Percentiles rank a stretch among this genome's conserved stretches.
phyloP scores from a whole-genome alignment of 495 filamentous ascomycete species.

The Penicillium odoratum region DNA sequence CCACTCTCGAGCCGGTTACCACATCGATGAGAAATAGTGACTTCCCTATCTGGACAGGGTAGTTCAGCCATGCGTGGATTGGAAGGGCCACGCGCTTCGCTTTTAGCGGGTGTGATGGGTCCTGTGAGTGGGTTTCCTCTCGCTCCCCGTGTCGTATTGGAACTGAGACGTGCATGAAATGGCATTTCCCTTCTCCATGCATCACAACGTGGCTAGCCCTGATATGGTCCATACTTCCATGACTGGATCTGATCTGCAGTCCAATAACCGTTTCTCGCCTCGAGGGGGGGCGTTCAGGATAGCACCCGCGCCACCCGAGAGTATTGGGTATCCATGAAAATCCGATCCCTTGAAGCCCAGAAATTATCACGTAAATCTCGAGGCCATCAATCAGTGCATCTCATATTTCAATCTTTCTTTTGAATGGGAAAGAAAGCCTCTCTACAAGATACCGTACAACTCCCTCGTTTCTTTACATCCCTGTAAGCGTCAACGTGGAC shows the following conservation, averaged over 20 bases:
- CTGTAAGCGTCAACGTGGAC: background rate
- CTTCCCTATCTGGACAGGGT: background rate
- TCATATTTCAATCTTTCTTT: background rate
- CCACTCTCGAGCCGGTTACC: background rate
- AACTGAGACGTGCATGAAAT: slow-evolving; percentile 8
- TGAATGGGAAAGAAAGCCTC: background rate
- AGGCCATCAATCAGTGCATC: background rate
- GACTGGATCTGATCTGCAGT: slow-evolving; percentile 9
- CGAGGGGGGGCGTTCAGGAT: slow-evolving; percentile 1
- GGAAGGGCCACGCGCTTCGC: background rate
- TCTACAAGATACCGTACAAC: background rate
- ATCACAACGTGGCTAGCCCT: slow-evolving; percentile 12
- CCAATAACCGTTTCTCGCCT: background rate
- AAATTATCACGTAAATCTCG: background rate
- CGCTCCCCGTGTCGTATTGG: background rate
- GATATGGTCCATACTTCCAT: slow-evolving; percentile 4
- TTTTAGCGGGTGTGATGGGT: background rate
- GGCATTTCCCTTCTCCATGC: slow-evolving; percentile 2
- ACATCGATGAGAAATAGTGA: background rate
- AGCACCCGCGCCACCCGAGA: background rate
- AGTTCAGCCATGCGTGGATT: background rate
- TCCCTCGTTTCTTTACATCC: background rate
- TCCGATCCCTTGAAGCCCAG: background rate
- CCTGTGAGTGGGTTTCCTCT: background rate
- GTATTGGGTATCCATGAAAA: background rate